These are phyloP conservation scores for Keithomyces neogunnii DNA, from an alignment of 2,329 filamentous ascomycete species.

Conservation along the genomic window DNA sequence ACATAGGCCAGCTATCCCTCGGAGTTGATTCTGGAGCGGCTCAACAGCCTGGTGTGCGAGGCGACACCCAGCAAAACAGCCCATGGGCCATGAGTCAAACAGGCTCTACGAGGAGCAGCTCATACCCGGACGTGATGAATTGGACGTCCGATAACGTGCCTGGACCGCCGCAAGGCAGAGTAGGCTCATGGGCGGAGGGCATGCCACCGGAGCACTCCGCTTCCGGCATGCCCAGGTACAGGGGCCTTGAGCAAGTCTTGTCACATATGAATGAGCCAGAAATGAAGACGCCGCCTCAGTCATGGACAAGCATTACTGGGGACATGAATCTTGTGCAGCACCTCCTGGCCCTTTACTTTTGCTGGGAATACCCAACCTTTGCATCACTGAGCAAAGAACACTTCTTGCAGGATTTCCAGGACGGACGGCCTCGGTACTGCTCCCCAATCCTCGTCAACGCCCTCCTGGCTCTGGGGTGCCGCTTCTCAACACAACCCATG, in stretches of 20 bases:
- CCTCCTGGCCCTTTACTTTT: constrained; percentile 60
- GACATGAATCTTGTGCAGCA: constrained; percentile 53
- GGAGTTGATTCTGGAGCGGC: constrained; percentile 19
- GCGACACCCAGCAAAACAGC: constrained; percentile 35
- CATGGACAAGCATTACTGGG: constrained; percentile 54
- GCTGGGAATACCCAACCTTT: constrained; percentile 70
- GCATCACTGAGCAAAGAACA: constrained; percentile 64
- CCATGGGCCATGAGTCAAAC: constrained; percentile 43
- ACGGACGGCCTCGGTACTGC: constrained; percentile 55
- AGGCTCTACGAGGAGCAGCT: constrained; percentile 36
- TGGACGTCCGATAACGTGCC: constrained; percentile 31
- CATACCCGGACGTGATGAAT: constrained; percentile 36
- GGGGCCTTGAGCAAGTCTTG: constrained; percentile 39
- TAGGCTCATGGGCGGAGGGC: constrained; percentile 42
- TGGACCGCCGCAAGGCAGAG: constrained; percentile 33
- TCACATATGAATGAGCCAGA: constrained; percentile 36
- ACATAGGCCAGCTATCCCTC: constrained; percentile 16
- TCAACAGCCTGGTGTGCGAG: constrained; percentile 20
- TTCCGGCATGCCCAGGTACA: constrained; percentile 23
- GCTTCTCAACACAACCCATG: constrained; percentile 56
- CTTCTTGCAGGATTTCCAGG: constrained; percentile 57
- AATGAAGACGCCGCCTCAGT: constrained; percentile 30
- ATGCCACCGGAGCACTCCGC: constrained; percentile 27
- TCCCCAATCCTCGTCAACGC: constrained; percentile 60
- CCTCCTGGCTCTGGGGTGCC: constrained; percentile 56